Evolutionary conservation across 495 filamentous ascomycete genomes (phyloP).

Genomic region (Jackrogersella minutella): DNA sequence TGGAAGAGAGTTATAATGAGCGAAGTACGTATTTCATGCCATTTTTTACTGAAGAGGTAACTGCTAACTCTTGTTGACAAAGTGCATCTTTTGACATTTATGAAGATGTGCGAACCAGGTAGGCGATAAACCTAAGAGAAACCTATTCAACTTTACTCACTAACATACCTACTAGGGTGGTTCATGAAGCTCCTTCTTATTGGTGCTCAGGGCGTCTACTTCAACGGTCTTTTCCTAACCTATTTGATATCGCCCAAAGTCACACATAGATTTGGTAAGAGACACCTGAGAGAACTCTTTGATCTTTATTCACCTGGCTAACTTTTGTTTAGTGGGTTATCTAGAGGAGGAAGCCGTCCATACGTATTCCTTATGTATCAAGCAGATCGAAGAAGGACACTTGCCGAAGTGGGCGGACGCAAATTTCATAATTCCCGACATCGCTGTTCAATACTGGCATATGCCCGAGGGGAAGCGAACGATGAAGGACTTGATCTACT

Average conservation of each 20-base stretch:
- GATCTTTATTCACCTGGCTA: slow-evolving; percentile 76
- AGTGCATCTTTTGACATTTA: slow-evolving; percentile 91
- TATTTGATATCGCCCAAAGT: slow-evolving; percentile 91
- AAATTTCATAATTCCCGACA: slow-evolving; percentile 79
- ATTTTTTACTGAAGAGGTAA: no score
- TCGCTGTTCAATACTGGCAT: slow-evolving; percentile 89
- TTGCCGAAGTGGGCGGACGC: slow-evolving; percentile 78
- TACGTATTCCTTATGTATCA: slow-evolving; percentile 88
- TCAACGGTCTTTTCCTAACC: slow-evolving; percentile 89
- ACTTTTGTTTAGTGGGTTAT: slow-evolving; percentile 81
- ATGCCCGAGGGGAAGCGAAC: slow-evolving; percentile 85
- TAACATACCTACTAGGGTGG: slow-evolving; percentile 61
- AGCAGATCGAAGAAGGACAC: slow-evolving; percentile 82
- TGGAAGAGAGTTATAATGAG: slow-evolving; percentile 96
- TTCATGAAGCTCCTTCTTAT: slow-evolving; percentile 91
- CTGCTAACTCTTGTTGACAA: no score
- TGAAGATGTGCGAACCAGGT: slow-evolving; percentile 88
- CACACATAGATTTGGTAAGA: slow-evolving; percentile 78
- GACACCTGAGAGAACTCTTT: slow-evolving; percentile 72
- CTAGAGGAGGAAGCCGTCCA: slow-evolving; percentile 96
- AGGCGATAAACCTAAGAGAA: slow-evolving; percentile 30
- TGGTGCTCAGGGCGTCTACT: slow-evolving; percentile 85
- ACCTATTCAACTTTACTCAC: slow-evolving; percentile 72
- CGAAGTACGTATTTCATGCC: no score
- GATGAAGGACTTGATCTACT: slow-evolving; percentile 86